Evolutionary conservation across 2,329 filamentous ascomycete genomes (phyloP).

Genomic region (Neonectria ditissima): DNA sequence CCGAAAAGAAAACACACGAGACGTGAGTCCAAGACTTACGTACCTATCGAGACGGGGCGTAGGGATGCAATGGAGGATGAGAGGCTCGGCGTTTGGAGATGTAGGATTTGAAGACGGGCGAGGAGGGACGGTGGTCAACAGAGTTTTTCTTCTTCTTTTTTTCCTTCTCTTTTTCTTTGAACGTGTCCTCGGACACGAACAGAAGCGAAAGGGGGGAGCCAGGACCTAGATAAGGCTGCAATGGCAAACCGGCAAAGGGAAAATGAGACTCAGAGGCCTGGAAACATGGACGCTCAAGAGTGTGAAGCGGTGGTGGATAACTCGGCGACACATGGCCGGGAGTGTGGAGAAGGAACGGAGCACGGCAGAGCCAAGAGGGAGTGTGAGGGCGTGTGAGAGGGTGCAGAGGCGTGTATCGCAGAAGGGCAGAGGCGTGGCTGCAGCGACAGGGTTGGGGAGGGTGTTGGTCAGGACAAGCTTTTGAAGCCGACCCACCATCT

Average conservation of each 20-base stretch:
- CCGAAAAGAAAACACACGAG: constrained; percentile 30
- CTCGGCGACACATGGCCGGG: constrained; percentile 50
- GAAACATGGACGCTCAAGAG: neutral
- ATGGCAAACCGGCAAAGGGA: constrained; percentile 43
- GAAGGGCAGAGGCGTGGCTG: constrained; percentile 16
- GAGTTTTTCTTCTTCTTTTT: constrained; percentile 7
- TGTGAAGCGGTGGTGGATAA: constrained; percentile 46
- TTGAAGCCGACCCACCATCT: constrained; percentile 42
- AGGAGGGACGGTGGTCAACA: constrained; percentile 29
- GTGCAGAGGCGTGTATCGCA: neutral
- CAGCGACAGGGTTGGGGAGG: constrained; percentile 34
- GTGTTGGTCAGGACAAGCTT: constrained; percentile 50
- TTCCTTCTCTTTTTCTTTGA: constrained; percentile 32
- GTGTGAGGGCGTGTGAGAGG: constrained; percentile 33
- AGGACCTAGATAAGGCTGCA: constrained; percentile 47
- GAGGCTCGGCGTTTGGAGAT: constrained; percentile 4
- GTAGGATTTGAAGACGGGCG: constrained; percentile 18
- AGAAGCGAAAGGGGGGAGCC: constrained; percentile 36
- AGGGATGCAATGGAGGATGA: constrained; percentile 3
- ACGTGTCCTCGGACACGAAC: constrained; percentile 37
- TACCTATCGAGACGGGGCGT: constrained; percentile 39
- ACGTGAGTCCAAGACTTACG: constrained; percentile 43
- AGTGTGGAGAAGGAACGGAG: constrained; percentile 46
- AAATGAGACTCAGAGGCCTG: constrained; percentile 35
- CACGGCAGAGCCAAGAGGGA: constrained; percentile 44